Conservation (phyloP, 2,329 filamentous ascomycete genomes). For the Aspergillus awamori region DNA sequence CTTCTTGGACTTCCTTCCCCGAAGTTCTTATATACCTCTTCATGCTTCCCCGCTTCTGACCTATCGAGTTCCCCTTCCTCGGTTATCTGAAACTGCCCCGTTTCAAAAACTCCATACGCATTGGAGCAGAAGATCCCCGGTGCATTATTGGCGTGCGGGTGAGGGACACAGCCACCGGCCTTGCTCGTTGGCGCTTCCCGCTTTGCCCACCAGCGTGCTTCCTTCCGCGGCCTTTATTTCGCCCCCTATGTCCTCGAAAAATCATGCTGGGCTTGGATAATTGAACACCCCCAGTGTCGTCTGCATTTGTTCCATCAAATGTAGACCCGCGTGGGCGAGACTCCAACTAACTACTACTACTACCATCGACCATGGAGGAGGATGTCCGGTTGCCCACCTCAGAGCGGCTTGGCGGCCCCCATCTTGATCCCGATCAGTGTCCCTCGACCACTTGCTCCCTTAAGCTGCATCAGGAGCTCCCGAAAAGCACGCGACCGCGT, state of each 20-base stretch:
- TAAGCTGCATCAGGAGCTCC: slow-evolving; percentile 14
- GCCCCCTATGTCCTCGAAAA: slow-evolving; percentile 13
- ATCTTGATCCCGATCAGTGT: slow-evolving; percentile 12
- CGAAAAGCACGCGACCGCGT: slow-evolving; percentile 6
- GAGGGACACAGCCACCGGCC: slow-evolving; percentile 26
- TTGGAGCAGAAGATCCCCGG: slow-evolving; percentile 17
- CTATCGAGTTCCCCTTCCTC: not conserved
- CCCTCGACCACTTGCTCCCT: not conserved
- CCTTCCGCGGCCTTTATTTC: slow-evolving; percentile 5
- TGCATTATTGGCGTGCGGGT: slow-evolving; percentile 14
- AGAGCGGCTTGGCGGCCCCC: slow-evolving; percentile 20
- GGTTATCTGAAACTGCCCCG: slow-evolving; percentile 2
- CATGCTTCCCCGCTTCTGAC: not conserved
- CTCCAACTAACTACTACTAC: not conserved
- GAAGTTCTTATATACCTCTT: no score
- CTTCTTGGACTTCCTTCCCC: no score
- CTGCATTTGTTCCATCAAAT: slow-evolving; percentile 22
- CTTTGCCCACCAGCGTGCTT: slow-evolving; percentile 13
- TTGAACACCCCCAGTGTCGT: slow-evolving; percentile 16
- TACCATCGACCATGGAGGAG: slow-evolving; percentile 28
- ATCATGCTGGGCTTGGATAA: slow-evolving; percentile 19
- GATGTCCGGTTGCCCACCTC: slow-evolving; percentile 23
- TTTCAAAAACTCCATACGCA: not conserved
- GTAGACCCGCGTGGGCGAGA: slow-evolving; percentile 19
- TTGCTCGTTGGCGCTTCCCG: slow-evolving; percentile 18